Percentiles rank a stretch among this genome's conserved stretches.
Evolutionary conservation across 345 rosid genomes (phyloP).

Genomic region (Rubroshorea leprosula): DNA sequence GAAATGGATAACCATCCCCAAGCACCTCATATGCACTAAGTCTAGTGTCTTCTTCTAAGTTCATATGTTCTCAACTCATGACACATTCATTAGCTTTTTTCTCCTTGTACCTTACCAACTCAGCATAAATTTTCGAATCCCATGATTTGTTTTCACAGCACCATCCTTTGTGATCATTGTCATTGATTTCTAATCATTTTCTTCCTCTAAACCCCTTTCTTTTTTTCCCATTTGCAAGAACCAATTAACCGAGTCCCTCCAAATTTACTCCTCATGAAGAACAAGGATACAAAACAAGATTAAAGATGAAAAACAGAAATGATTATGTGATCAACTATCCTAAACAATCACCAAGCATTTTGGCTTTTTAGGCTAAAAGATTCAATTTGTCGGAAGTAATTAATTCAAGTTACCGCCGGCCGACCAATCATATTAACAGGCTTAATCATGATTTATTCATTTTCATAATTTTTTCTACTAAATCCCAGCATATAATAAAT

Average conservation of each 20-base stretch:
- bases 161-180: conserved; percentile 29
- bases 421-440: conserved; percentile 15
- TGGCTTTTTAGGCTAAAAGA: conserved; percentile 23
- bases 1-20: no score
- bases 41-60: conserved; percentile 1
- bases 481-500: background rate
- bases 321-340: conserved; percentile 23
- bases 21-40: no score
- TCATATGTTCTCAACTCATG: conserved; percentile 29
- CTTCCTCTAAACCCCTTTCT: background rate
- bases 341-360: conserved; percentile 16
- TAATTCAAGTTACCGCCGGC: conserved; percentile 18
- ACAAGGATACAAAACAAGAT: conserved; percentile 20
- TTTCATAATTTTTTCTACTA: conserved; percentile 5
- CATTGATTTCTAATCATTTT: conserved; percentile 52
- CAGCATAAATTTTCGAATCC: conserved; percentile 41
- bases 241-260: conserved; percentile 10
- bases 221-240: background rate
- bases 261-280: conserved; percentile 23
- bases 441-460: conserved; percentile 20
- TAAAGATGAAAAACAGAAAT: conserved; percentile 4
- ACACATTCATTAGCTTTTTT: conserved; percentile 39
- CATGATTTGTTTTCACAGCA: conserved; percentile 49
- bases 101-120: conserved; percentile 55
- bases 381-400: conserved; percentile 35